Evolutionary conservation across 176 grass and related monocot genomes (phyloP), one percentile per base, ranked within the genome.

Genomic region (Cymbopogon citratus): DNA sequence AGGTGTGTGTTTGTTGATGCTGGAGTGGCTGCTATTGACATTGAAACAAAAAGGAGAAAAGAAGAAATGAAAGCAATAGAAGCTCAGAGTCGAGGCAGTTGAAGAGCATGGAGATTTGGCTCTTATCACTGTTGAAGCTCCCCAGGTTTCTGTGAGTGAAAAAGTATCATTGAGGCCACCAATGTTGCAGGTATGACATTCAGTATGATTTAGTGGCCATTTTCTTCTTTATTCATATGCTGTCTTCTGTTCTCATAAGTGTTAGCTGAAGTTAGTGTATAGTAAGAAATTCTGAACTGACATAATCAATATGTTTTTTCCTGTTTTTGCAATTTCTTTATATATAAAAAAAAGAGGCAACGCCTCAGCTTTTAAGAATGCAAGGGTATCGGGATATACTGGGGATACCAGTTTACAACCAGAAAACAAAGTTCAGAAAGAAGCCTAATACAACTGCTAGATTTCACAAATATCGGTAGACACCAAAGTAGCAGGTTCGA

Each of bases 1-100:
- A 98, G 96, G 88, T 99, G 96, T 77, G 96, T 99, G 48, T 99
- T 93, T 88, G 96, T 99, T 33, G 96, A 99, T 87, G 92, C 92
- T 87, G 96, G 96, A 62, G 90, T 99, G 77, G 92, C 96, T 68
- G 69, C 84, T 56, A 85, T 99, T 82, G 96, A 98, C 66, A 91
- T 98, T 63, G 92, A 98, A 86, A 95, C 96, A 59, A 98, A 90
- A 81, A 98, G 79, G 80, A 95, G 69, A 75, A 95, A 98, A 87
- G 92, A 98, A 88, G 92, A 98, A 94, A 91, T 98, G 88, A 95
- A 98, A 90, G 84, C 84, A 74, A 94, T 72, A 87, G 92, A 98
- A 91, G 96, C 90, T 52, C 96, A 98, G 79, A 93, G 73, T 79
- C 78, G 35, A 26, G 92, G 92, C 89, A 63, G 91, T 85, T 80